Evolutionary conservation across 148 eudicot species (phyloP).

Genomic region (Cornus kousa): DNA sequence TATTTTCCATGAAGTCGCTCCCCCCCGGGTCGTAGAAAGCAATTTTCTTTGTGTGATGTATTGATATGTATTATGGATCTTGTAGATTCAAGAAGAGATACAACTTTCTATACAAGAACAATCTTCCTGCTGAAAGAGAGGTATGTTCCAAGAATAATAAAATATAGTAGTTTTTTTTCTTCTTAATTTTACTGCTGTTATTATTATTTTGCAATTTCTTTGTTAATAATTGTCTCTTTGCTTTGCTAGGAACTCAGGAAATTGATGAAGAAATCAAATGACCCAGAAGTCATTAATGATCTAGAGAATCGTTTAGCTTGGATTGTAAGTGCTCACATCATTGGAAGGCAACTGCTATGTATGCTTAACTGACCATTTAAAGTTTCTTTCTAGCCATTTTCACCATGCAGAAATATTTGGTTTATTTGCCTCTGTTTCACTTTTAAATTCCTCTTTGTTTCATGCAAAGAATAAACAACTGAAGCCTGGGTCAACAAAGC

Average conservation of each 20-base stretch:
- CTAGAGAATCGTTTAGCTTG: constrained; percentile 43
- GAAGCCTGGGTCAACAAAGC: constrained; percentile 61
- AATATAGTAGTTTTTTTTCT: too few species aligned
- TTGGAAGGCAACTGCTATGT: not conserved
- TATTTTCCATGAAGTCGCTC: not conserved
- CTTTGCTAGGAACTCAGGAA: constrained; percentile 56
- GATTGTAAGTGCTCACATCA: constrained; percentile 54
- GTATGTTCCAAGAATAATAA: constrained; percentile 30
- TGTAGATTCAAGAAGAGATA: constrained; percentile 90
- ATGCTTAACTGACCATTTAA: not conserved
- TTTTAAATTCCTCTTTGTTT: constrained; percentile 3
- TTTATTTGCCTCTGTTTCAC: not conserved
- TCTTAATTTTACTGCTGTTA: too few species aligned
- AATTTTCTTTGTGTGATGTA: not conserved
- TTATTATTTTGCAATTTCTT: not conserved
- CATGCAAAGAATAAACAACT: constrained; percentile 61
- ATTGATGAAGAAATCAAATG: constrained; percentile 55
- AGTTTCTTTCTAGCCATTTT: not conserved
- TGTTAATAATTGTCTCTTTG: constrained; percentile 16
- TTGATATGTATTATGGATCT: not conserved
- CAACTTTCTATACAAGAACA: constrained; percentile 57
- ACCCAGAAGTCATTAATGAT: constrained; percentile 47
- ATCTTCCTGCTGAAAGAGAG: constrained; percentile 80
- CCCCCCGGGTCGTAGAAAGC: not conserved
- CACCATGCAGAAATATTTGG: not conserved